Conservation (phyloP, 805 yeast species). For the Alloascoidea hylecoeti region DNA sequence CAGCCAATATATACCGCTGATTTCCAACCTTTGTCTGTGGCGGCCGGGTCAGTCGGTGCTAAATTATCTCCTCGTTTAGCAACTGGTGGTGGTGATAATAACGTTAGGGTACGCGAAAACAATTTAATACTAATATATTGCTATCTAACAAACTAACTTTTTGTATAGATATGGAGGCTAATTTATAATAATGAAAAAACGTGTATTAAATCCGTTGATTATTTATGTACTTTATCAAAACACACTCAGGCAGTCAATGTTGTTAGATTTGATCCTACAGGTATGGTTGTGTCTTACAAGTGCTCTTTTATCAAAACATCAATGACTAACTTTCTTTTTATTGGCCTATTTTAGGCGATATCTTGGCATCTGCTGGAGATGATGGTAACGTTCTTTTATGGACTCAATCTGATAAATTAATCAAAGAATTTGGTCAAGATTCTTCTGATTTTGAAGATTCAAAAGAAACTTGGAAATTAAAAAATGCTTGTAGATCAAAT, state of each 20-base stretch:
- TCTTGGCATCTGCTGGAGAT: conserved; percentile 86
- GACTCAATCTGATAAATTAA: conserved; percentile 28
- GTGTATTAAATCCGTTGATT: conserved; percentile 39
- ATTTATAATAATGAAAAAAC: conserved; percentile 11
- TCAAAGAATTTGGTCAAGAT: conserved; percentile 10
- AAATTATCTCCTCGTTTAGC: conserved; percentile 34
- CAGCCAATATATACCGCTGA: conserved; percentile 60
- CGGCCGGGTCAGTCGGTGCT: conserved; percentile 14
- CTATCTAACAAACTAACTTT: neutral
- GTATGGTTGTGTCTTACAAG: conserved; percentile 15
- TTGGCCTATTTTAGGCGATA: conserved; percentile 15
- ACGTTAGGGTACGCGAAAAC: conserved; percentile 43
- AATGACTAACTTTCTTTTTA: neutral
- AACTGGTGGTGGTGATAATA: conserved; percentile 92
- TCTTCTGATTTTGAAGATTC: conserved; percentile 38
- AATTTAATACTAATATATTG: neutral
- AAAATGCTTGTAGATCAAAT: conserved; percentile 41
- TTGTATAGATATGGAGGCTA: conserved; percentile 18
- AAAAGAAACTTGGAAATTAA: conserved; percentile 64
- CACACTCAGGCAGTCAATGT: conserved; percentile 94
- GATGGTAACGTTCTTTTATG: conserved; percentile 85
- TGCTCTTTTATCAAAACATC: neutral
- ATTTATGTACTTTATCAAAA: conserved; percentile 66
- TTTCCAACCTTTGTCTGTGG: conserved; percentile 35
- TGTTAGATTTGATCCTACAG: conserved; percentile 65